Evolutionary conservation across 345 rosid genomes (phyloP), one percentile per base, ranked within the genome.

Genomic region (Draba incana): DNA sequence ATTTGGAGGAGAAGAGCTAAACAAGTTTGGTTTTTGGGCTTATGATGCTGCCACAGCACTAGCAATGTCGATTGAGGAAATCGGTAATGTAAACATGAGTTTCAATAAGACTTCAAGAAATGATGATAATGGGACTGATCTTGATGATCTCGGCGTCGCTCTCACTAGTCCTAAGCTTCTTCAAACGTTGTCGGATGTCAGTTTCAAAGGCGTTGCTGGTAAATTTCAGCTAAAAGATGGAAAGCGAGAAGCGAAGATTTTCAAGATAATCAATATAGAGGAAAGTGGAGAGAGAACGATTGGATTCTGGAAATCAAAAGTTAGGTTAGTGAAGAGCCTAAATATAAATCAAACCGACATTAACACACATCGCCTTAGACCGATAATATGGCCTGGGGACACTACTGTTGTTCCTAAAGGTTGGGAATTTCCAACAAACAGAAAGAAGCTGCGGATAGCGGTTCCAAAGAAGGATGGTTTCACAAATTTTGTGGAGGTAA

Each of bases 31-130:
- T 7, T 31, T 68, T 11, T 76, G 83, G 78, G 88, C 84, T 44
- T 84, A 86, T 75, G 89, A 84, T 77, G 80, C 83, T 24, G 67
- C 85, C 3, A 55, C 57, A 27, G 84, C 88, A 48, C 75, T 86
- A 2, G 88, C 88, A 49, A 50, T 50, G 77, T 82, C 90, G 6
- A 30, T 81, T 56, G 87, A 86, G 54, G 68, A 79, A 15, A 72
- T 71, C 7, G 63, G 76, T 4, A 27, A 38, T 37, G 8, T 59
- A 42, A 69, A 57, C 49, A 60, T 52, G 49, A 64, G 61, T 31
- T 81, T 74, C 61, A 65, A 59, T 14, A 75, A 45, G 14, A 58
- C 74, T 2, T 35, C 62, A 44, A 53, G 33, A 43, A 8, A 35
- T 35, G 69, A 52, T 56, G 55, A 51, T 3, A 41, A 2, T 62